These are phyloP conservation scores for Cyanidiococcus yangmingshanensis DNA, from an alignment of 23 red algal genomes.

Conservation along the genomic window DNA sequence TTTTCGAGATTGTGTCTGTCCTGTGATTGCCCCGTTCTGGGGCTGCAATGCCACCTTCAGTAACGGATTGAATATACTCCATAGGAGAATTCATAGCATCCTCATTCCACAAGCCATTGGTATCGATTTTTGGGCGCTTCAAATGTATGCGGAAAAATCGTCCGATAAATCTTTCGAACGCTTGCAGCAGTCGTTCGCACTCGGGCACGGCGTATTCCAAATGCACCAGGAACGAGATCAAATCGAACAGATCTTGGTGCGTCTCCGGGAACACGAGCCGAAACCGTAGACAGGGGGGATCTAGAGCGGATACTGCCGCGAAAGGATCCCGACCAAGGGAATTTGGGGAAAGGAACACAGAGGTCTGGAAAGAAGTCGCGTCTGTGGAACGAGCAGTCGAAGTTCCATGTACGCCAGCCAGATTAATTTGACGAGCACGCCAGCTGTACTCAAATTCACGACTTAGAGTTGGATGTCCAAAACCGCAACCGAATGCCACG, in stretches of 20 bases:
- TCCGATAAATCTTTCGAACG: not conserved
- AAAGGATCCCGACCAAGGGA: not conserved
- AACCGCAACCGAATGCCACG: not conserved
- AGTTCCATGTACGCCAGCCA: not conserved
- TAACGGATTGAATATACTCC: not conserved
- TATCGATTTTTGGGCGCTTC: not conserved
- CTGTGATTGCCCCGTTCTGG: no score
- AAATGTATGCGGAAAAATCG: conserved; percentile 1
- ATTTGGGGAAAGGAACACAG: not conserved
- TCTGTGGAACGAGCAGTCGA: not conserved
- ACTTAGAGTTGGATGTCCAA: not conserved
- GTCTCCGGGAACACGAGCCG: not conserved
- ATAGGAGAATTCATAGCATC: not conserved
- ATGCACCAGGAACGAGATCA: not conserved
- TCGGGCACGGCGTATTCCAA: not conserved
- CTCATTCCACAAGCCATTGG: not conserved
- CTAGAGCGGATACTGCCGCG: not conserved
- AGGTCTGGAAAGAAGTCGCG: not conserved
- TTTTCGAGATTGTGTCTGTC: no score
- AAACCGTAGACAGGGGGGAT: not conserved
- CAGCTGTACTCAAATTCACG: not conserved
- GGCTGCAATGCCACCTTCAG: not conserved
- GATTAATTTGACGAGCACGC: not conserved
- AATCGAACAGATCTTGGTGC: not conserved
- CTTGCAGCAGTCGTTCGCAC: not conserved